Evolutionary conservation across 1,284 basidiomycete species (phyloP).

Genomic region (Papiliotrema terrestris): DNA sequence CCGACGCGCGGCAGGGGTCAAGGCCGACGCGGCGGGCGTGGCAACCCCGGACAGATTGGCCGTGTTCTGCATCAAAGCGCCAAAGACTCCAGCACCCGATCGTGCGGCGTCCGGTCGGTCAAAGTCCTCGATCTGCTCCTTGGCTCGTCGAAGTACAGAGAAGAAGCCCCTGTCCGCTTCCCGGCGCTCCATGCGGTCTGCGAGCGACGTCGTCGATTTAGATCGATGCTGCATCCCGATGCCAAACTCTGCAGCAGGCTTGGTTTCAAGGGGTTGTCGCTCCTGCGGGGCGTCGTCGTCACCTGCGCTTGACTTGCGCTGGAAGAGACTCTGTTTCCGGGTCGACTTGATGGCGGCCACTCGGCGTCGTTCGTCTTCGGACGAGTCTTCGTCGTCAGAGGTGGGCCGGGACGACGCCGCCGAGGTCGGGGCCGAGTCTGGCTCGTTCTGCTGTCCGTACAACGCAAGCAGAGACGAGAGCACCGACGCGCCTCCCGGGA

Average conservation of each 20-base stretch:
- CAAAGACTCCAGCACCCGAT: slow-evolving; percentile 65
- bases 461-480: slow-evolving; percentile 44
- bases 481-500: slow-evolving; percentile 36
- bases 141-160: slow-evolving; percentile 13
- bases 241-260: background rate
- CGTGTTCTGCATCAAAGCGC: slow-evolving; percentile 67
- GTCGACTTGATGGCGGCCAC: background rate
- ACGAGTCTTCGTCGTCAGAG: slow-evolving; percentile 24
- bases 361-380: slow-evolving; percentile 13
- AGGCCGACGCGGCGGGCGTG: slow-evolving; percentile 55
- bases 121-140: slow-evolving; percentile 21
- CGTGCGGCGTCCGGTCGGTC: slow-evolving; percentile 56
- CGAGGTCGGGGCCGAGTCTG: slow-evolving; percentile 34
- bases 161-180: slow-evolving; percentile 11
- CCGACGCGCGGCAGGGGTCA: slow-evolving; percentile 64
- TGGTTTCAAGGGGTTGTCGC: slow-evolving; percentile 8
- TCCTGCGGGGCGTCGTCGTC: slow-evolving; percentile 1
- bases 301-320: background rate
- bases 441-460: slow-evolving; percentile 34
- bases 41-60: slow-evolving; percentile 62
- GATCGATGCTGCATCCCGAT: slow-evolving; percentile 8
- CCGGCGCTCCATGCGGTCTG: slow-evolving; percentile 3
- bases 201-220: slow-evolving; percentile 11
- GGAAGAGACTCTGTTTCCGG: background rate
- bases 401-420: slow-evolving; percentile 40